phyloP scores from a whole-genome alignment of 495 filamentous ascomycete species.

The Xylaria curta region DNA sequence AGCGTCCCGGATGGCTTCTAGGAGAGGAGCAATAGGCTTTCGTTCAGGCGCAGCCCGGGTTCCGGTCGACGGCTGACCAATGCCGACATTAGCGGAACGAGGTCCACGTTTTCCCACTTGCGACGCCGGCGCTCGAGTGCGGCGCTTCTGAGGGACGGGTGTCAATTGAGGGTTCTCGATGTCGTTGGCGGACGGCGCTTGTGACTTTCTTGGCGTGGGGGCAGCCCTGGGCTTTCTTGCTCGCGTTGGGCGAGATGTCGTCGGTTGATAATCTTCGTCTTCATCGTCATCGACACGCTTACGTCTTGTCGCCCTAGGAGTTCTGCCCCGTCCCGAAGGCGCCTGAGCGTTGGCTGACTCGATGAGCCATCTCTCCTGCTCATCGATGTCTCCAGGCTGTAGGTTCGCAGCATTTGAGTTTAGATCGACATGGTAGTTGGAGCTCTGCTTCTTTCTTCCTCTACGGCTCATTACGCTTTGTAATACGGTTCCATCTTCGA shows the following conservation, averaged over 20 bases:
- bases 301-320: neutral
- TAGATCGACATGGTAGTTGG: too few relatives aligned
- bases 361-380: neutral
- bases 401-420: neutral
- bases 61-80: neutral
- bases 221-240: neutral
- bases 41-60: neutral
- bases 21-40: conserved; percentile 14
- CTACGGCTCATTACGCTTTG: neutral
- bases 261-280: conserved; percentile 14
- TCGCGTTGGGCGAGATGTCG: neutral
- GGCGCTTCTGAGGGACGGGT: neutral
- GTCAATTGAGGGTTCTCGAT: neutral
- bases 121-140: neutral
- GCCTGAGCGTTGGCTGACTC: neutral
- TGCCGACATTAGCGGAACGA: neutral
- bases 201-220: neutral
- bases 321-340: neutral
- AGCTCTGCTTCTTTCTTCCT: neutral
- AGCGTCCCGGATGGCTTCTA: neutral
- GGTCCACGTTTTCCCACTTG: neutral
- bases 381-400: neutral
- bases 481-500: neutral
- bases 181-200: neutral
- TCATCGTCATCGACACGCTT: conserved; percentile 1